Evolutionary conservation across 148 eudicot species (phyloP).

Genomic region (Simmondsia chinensis): DNA sequence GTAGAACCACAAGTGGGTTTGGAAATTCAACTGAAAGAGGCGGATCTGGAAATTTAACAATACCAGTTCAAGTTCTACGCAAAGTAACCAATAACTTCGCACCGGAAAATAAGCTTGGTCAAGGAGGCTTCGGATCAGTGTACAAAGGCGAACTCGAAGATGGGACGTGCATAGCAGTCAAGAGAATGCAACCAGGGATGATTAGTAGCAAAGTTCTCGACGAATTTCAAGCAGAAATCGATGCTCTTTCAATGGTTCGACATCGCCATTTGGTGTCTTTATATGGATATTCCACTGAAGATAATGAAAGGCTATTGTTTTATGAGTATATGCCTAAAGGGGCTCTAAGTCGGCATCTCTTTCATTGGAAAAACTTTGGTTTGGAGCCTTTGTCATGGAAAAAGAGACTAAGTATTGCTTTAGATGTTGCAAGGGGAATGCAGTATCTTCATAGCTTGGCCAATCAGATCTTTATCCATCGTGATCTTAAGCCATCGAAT

Average conservation of each 20-base stretch:
- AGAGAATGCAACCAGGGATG: conserved; percentile 62
- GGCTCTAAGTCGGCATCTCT: conserved; percentile 58
- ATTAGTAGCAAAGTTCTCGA: conserved; percentile 45
- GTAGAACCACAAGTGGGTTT: too few relatives aligned
- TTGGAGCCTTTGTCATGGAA: conserved; percentile 62
- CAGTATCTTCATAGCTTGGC: conserved; percentile 68
- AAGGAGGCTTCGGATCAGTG: conserved; percentile 81
- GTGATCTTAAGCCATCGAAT: conserved; percentile 75
- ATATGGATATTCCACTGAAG: conserved; percentile 50
- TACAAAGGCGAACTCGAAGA: conserved; percentile 58
- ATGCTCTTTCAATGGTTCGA: conserved; percentile 57
- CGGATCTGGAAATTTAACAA: conserved; percentile 39
- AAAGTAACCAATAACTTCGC: conserved; percentile 55
- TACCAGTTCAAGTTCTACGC: conserved; percentile 53
- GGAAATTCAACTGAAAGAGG: too few relatives aligned
- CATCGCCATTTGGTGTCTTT: conserved; percentile 71
- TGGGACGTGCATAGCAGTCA: conserved; percentile 66
- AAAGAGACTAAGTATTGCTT: conserved; percentile 49
- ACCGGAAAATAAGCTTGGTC: conserved; percentile 56
- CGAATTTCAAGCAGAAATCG: conserved; percentile 71
- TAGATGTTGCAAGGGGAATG: conserved; percentile 76
- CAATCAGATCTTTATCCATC: conserved; percentile 63
- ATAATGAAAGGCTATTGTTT: conserved; percentile 60
- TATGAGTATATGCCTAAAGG: conserved; percentile 74
- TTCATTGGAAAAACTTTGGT: conserved; percentile 40